These are phyloP conservation scores for Fusarium sp. DNA, from an alignment of 2,329 filamentous ascomycete genomes.

Conservation along the genomic window DNA sequence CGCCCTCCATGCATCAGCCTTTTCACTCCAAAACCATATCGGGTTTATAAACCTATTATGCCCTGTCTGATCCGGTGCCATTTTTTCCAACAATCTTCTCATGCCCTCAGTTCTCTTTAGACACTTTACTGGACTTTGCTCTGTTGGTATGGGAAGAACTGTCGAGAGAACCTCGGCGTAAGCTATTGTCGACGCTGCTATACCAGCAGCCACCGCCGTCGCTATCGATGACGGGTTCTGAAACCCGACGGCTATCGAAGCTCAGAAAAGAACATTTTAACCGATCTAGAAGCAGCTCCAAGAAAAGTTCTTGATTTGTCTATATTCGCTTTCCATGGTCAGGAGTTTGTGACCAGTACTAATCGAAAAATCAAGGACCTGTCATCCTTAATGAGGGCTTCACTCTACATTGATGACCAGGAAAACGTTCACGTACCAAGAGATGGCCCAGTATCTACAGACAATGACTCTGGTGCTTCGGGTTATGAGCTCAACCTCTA, in stretches of 20 bases:
- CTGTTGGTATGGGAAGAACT: rapidly evolving
- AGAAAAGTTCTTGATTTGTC: no score
- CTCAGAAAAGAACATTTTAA: no score
- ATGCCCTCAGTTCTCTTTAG: neutral
- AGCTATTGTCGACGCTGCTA: neutral
- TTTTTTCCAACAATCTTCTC: neutral
- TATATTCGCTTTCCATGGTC: neutral
- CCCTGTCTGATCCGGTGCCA: neutral
- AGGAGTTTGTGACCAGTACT: no score
- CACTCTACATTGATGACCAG: no score
- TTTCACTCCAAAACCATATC: neutral
- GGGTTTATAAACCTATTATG: neutral
- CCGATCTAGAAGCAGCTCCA: no score
- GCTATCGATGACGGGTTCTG: neutral
- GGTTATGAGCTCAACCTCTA: no score
- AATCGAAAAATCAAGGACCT: no score
- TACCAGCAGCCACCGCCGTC: neutral
- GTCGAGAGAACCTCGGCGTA: neutral
- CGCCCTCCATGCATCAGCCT: neutral
- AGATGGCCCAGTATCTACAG: no score
- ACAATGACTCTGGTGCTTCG: no score
- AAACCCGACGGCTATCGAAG: no score
- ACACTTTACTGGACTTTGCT: neutral
- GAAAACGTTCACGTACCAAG: no score
- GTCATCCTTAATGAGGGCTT: no score